Percentiles rank a stretch among this genome's conserved stretches.
Conservation (phyloP, 352 stramenopile genomes). For the Aphanomyces invadans region DNA sequence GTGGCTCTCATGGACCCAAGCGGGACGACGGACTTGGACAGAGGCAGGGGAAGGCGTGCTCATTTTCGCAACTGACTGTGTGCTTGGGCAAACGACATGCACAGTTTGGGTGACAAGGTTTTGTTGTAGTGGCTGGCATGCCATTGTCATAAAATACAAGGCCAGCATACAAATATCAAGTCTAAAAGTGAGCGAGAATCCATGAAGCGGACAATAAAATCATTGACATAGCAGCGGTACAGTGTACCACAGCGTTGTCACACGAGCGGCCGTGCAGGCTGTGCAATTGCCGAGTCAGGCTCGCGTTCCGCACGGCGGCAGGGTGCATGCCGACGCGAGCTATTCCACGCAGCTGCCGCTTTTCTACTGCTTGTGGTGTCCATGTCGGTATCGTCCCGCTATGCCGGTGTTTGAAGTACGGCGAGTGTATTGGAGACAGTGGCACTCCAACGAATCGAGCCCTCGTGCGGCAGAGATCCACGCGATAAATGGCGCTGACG, state of each 20-base stretch:
- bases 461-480: no score
- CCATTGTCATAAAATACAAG: background rate
- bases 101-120: background rate
- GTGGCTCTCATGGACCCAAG: no score
- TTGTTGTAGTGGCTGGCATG: background rate
- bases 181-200: slow-evolving; percentile 2
- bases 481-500: no score
- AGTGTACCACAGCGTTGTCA: background rate
- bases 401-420: background rate
- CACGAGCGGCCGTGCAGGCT: background rate
- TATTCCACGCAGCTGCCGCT: background rate
- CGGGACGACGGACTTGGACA: slow-evolving; percentile 2
- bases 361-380: no score
- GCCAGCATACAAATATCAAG: slow-evolving; percentile 5
- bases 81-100: background rate
- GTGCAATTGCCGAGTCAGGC: background rate
- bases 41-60: background rate
- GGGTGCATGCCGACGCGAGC: no score
- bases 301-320: background rate
- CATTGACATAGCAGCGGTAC: background rate
- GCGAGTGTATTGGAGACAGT: no score
- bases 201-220: background rate
- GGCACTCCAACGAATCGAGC: no score
- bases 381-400: background rate
- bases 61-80: slow-evolving; percentile 9